Percentiles rank a stretch among this genome's conserved stretches.
Evolutionary conservation across 208 protist genomes (phyloP).

Genomic region (Trypanosoma avium): DNA sequence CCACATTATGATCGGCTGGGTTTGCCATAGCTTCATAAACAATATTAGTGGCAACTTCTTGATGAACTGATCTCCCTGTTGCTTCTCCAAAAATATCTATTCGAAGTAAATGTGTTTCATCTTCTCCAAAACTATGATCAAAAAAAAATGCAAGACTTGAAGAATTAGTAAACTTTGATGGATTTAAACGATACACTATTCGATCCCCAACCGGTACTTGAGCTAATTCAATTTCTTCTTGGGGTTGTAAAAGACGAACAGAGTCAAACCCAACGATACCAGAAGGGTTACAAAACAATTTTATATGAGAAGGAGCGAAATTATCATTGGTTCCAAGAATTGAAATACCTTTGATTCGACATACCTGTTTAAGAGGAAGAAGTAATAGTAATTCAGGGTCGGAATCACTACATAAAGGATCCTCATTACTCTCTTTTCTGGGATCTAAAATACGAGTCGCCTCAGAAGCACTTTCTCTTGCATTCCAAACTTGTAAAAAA

Average conservation of each 20-base stretch:
- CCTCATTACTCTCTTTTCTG: constrained; percentile 40
- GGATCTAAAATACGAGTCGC: constrained; percentile 60
- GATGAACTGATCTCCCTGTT: constrained; percentile 53
- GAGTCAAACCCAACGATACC: constrained; percentile 75
- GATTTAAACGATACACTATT: constrained; percentile 78
- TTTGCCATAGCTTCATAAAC: constrained; percentile 83
- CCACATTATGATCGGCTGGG: constrained; percentile 73
- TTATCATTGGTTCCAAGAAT: constrained; percentile 60
- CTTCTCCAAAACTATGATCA: constrained; percentile 70
- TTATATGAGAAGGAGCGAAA: constrained; percentile 62
- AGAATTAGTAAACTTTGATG: constrained; percentile 61
- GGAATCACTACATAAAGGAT: constrained; percentile 76
- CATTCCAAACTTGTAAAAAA: constrained; percentile 75
- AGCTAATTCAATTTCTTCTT: constrained; percentile 76
- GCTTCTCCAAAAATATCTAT: constrained; percentile 85
- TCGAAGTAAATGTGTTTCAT: constrained; percentile 76
- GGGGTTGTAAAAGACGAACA: constrained; percentile 61
- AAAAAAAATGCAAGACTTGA: constrained; percentile 65
- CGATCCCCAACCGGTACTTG: constrained; percentile 54
- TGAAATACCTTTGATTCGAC: constrained; percentile 59
- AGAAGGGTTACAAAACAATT: constrained; percentile 72
- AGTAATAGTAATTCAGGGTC: constrained; percentile 77
- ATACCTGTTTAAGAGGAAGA: constrained; percentile 65
- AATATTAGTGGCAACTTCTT: constrained; percentile 80
- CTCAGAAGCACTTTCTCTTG: constrained; percentile 40